Evolutionary conservation across 139 green algal genomes (phyloP).

Genomic region (Desmodesmus armatus): DNA sequence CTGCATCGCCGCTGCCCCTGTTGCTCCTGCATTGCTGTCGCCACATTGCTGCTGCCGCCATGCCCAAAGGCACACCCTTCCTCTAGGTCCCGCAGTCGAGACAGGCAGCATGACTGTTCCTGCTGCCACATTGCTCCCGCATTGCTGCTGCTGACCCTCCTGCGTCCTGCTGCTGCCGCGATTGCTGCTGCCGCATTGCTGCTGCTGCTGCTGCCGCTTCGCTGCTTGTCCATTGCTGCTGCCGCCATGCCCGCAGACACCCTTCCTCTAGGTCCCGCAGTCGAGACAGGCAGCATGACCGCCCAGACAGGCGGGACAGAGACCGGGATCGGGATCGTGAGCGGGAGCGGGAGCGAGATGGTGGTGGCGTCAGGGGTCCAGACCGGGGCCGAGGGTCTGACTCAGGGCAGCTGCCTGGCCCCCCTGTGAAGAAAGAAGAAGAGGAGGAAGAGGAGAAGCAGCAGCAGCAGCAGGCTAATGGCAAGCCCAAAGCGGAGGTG

Average conservation of each 20-base stretch:
- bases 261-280: conserved; percentile 33
- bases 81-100: conserved; percentile 28
- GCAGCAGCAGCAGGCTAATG: conserved; percentile 20
- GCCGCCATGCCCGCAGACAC: too few species aligned
- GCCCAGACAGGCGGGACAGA: conserved; percentile 30
- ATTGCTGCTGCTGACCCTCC: neutral
- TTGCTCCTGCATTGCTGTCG: neutral
- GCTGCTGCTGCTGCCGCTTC: neutral
- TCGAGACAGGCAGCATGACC: neutral
- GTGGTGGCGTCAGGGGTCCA: conserved; percentile 29
- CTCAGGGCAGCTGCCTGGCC: too few species aligned
- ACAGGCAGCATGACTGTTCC: neutral
- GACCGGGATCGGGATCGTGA: conserved; percentile 43
- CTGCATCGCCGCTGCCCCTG: neutral
- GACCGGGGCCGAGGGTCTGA: neutral
- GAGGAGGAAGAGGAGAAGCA: conserved; percentile 10
- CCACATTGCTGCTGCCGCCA: too few species aligned
- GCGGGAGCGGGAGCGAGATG: conserved; percentile 42
- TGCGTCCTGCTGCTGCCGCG: neutral
- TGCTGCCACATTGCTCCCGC: neutral
- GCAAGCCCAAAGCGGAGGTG: conserved; percentile 38
- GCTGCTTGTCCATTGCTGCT: too few species aligned
- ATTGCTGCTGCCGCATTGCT: neutral
- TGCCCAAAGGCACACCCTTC: too few species aligned
- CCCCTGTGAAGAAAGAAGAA: neutral